Evolutionary conservation across 106 monocot genomes (phyloP).

Genomic region (Agapanthus africanus): DNA sequence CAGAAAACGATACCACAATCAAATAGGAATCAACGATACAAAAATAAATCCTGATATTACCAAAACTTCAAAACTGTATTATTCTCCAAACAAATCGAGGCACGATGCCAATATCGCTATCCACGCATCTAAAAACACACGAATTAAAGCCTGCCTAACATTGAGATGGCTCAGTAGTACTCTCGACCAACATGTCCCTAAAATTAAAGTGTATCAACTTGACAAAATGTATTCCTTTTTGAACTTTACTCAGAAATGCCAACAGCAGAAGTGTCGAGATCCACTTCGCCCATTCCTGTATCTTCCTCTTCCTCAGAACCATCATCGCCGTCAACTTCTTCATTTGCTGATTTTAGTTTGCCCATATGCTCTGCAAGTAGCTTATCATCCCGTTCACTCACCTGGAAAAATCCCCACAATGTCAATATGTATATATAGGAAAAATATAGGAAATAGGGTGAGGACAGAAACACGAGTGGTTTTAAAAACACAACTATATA

Average conservation of each 20-base stretch:
- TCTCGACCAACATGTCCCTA: too few species aligned
- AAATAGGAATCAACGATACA: too few species aligned
- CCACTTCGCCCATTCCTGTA: slow-evolving; percentile 55
- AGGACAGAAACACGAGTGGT: background rate
- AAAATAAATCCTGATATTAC: too few species aligned
- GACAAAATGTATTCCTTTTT: too few species aligned
- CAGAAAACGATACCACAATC: too few species aligned
- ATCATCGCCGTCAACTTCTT: slow-evolving; percentile 64
- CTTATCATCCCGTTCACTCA: slow-evolving; percentile 78
- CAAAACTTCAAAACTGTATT: background rate
- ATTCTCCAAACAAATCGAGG: slow-evolving; percentile 2
- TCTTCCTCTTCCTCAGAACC: slow-evolving; percentile 58
- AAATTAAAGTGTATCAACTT: too few species aligned
- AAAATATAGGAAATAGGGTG: background rate
- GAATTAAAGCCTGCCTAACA: background rate
- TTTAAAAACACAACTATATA: background rate
- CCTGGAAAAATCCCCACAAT: slow-evolving; percentile 14
- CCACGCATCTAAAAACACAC: background rate
- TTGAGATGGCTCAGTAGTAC: background rate
- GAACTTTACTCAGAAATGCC: too few species aligned
- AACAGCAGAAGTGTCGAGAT: too few species aligned
- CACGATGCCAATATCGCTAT: background rate
- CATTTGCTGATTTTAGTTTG: slow-evolving; percentile 41
- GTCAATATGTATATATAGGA: background rate
- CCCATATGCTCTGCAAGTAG: slow-evolving; percentile 69